A percentile compares a stretch with the other conserved stretches of the same genome.
phyloP scores from a whole-genome alignment of 2,329 filamentous ascomycete genomes.

The Raffaelea arxii region DNA sequence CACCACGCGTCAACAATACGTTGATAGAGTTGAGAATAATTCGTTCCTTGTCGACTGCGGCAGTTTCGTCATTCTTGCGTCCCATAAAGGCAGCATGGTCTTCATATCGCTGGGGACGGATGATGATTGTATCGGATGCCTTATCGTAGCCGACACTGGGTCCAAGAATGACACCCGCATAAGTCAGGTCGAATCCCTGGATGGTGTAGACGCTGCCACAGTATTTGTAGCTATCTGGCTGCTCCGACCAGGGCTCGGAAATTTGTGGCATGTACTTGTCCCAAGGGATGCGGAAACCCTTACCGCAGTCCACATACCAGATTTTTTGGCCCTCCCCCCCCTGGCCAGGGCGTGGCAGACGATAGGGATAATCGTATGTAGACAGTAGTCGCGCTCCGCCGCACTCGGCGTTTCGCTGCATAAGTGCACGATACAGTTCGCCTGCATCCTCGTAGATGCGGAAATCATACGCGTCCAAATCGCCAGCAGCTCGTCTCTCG shows the following conservation, averaged over 20 bases:
- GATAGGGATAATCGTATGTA: constrained; percentile 8
- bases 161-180: constrained; percentile 7
- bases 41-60: constrained; percentile 4
- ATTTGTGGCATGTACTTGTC: constrained; percentile 6
- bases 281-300: constrained; percentile 7
- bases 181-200: constrained; percentile 7
- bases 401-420: constrained; percentile 5
- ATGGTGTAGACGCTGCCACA: constrained; percentile 9
- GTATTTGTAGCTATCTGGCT: constrained; percentile 7
- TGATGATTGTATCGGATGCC: neutral
- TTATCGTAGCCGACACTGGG: constrained; percentile 6
- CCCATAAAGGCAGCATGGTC: constrained; percentile 7
- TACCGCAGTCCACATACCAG: constrained; percentile 6
- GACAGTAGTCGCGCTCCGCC: constrained; percentile 5
- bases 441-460: constrained; percentile 6
- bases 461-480: constrained; percentile 3
- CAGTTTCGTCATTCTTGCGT: constrained; percentile 5
- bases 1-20: constrained; percentile 5
- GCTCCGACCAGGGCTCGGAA: constrained; percentile 6
- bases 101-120: constrained; percentile 2
- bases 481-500: neutral
- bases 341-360: constrained; percentile 4
- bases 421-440: constrained; percentile 4
- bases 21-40: constrained; percentile 8
- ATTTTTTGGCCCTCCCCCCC: constrained; percentile 3